Evolutionary conservation across 2,329 filamentous ascomycete species (phyloP).

Genomic region (Chaetomiaceae sp.): DNA sequence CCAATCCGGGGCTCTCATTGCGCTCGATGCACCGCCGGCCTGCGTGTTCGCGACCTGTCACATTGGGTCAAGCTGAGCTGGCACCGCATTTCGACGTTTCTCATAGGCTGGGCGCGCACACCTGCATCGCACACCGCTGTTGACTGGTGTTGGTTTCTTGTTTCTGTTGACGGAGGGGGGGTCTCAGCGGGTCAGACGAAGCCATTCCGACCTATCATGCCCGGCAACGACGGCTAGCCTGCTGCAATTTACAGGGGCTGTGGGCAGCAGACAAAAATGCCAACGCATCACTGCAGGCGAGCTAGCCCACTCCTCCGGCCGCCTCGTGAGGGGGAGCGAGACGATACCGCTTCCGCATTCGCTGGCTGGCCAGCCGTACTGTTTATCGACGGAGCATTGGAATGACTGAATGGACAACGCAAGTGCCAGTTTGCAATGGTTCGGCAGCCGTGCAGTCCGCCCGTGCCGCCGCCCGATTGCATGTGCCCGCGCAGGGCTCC

Average conservation of each 20-base stretch:
- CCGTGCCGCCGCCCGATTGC: constrained; percentile 1
- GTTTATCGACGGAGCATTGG: background rate
- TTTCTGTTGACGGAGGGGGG: constrained; percentile 30
- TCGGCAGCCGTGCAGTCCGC: background rate
- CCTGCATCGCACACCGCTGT: constrained; percentile 30
- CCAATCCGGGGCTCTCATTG: constrained; percentile 15
- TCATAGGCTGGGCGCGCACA: constrained; percentile 37
- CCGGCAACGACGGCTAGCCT: constrained; percentile 31
- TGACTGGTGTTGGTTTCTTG: constrained; percentile 34
- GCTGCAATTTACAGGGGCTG: constrained; percentile 36
- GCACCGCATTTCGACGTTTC: constrained; percentile 36
- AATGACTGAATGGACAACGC: constrained; percentile 7
- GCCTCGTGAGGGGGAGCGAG: constrained; percentile 10
- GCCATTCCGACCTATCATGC: constrained; percentile 42
- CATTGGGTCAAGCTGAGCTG: constrained; percentile 44
- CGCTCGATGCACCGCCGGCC: constrained; percentile 16
- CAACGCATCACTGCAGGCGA: constrained; percentile 40
- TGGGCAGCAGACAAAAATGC: constrained; percentile 36
- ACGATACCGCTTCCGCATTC: constrained; percentile 14
- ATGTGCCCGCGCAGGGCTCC: background rate
- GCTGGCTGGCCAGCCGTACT: constrained; percentile 9
- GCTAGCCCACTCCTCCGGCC: constrained; percentile 24
- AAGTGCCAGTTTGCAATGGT: constrained; percentile 4
- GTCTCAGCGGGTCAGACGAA: constrained; percentile 36
- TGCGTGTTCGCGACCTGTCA: constrained; percentile 37